Percentiles rank a stretch among this genome's conserved stretches.
These are phyloP conservation scores for Liriodendron chinense DNA, from an alignment of 164 flowering plant species.

Conservation along the genomic window DNA sequence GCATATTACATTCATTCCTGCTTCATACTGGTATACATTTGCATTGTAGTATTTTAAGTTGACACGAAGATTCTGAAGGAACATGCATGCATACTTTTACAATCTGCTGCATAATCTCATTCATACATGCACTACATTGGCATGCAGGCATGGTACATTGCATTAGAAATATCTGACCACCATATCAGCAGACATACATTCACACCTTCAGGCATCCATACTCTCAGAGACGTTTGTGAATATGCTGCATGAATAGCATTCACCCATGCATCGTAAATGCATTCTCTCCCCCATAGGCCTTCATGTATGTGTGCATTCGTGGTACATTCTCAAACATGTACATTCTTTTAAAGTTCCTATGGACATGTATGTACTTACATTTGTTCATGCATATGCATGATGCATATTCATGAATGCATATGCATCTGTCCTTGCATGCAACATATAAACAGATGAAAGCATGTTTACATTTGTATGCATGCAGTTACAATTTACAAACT, in stretches of 20 bases:
- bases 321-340: background rate
- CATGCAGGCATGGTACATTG: background rate
- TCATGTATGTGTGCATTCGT: background rate
- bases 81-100: background rate
- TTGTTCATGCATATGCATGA: background rate
- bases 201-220: too few relatives aligned
- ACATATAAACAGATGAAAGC: too few relatives aligned
- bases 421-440: background rate
- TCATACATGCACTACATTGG: background rate
- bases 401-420: background rate
- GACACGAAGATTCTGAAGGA: background rate
- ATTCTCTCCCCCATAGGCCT: background rate
- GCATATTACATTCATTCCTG: background rate
- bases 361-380: background rate
- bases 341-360: background rate
- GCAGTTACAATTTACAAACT: background rate
- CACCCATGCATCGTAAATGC: background rate
- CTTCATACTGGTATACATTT: background rate
- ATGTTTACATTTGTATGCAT: background rate
- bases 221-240: too few relatives aligned
- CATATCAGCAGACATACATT: too few relatives aligned
- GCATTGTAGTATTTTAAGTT: background rate
- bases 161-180: background rate
- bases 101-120: background rate
- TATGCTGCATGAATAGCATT: background rate